Evolutionary conservation across 257 asterid genomes (phyloP).

Genomic region (Solanum habrochaites): DNA sequence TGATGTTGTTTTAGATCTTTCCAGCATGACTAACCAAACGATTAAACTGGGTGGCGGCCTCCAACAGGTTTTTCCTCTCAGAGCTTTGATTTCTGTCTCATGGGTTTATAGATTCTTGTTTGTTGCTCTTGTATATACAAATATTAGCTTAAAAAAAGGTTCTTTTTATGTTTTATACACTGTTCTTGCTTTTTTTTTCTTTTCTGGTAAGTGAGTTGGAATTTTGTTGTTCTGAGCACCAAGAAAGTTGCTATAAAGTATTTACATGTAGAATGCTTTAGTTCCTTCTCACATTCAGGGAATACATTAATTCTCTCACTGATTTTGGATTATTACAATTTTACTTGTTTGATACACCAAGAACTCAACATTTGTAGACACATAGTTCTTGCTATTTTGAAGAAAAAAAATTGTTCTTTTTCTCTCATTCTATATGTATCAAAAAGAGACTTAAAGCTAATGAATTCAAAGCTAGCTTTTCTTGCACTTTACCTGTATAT

Average conservation of each 20-base stretch:
- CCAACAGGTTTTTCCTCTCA: slow-evolving; percentile 56
- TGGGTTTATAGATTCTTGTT: background rate
- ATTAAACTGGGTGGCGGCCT: slow-evolving; percentile 92
- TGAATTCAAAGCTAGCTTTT: background rate
- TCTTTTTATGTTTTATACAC: background rate
- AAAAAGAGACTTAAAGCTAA: background rate
- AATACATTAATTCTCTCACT: background rate
- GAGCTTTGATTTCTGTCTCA: background rate
- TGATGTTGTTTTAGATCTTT: slow-evolving; percentile 81
- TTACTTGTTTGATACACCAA: background rate
- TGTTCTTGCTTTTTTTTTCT: background rate
- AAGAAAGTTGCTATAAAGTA: background rate
- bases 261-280: background rate
- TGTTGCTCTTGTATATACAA: background rate
- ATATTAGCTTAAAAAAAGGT: background rate
- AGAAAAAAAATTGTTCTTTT: background rate
- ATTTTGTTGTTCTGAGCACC: background rate
- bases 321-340: background rate
- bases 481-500: background rate
- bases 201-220: background rate
- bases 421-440: background rate
- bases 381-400: background rate
- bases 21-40: slow-evolving; percentile 54
- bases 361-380: background rate
- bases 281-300: background rate